Evolutionary conservation across 148 eudicot species (phyloP), one percentile per base, ranked within the genome.

Genomic region (Spergularia bocconei): DNA sequence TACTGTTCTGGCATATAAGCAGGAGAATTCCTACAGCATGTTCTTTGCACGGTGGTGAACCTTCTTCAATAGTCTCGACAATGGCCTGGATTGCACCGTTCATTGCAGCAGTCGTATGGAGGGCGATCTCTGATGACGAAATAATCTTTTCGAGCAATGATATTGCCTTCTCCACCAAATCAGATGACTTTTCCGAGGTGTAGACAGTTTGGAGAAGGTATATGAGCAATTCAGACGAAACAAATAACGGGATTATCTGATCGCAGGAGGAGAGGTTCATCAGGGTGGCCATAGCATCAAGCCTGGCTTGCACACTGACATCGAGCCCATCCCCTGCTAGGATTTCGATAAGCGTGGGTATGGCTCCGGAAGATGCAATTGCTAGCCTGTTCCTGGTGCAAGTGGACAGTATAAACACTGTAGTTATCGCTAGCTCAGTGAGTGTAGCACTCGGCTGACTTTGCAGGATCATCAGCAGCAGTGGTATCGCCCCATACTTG

Each of bases 1-100:
- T 85, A 72, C 83, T 77, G 71, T 85, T 85, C 62, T 75, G 79
- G 73, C 92, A 91, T 73, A 91, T 80, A 12, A 77, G 63, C 61
- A 84, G 70, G 36, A 91, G 73, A 4, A 88, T 77, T 21, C 85
- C 89, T 33, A 86, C 88, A 6, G 92, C 90, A 21, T 88, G 83
- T 69, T 88, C 96, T 74, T 86, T 86, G 77, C 87, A 84, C 25
- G 78, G 78, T 7, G 67, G 55, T 12, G 87, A 80, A 8, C 92
- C 96, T 47, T 91, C 96, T 64, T 91, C 96, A 9, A 91, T 78
- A 0, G 85, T 85, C 81, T 87, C 96, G 17, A 91, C 96, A 23
- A 88, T 54, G 5, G 81, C 82, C 76, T 73, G 87, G 64, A 91
- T 83, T 33, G 76, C 85, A 6, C 82, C 87, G 1, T 72, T 69